Percentiles rank a stretch among this genome's conserved stretches.
These are phyloP conservation scores for Sugiyamaella grinbergsii DNA, from an alignment of 1,139 yeast species.

Conservation along the genomic window DNA sequence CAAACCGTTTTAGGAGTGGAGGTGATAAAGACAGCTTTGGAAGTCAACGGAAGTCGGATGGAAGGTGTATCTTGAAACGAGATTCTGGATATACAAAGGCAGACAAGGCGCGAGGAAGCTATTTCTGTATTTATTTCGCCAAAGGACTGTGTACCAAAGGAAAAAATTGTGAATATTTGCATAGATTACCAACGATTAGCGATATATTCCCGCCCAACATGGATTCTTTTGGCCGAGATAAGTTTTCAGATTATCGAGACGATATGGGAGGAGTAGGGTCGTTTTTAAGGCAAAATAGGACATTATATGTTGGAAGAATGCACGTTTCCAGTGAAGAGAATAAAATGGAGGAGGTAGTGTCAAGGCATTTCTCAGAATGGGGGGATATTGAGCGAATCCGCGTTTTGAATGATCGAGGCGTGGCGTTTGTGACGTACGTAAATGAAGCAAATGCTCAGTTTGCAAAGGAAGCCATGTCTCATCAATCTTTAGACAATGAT, in stretches of 20 bases:
- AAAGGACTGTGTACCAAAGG: slow-evolving; percentile 87
- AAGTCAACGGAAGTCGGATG: slow-evolving; percentile 50
- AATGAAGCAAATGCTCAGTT: slow-evolving; percentile 81
- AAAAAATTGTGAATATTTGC: slow-evolving; percentile 70
- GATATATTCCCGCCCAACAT: slow-evolving; percentile 60
- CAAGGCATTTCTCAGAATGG: slow-evolving; percentile 65
- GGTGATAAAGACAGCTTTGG: slow-evolving; percentile 44
- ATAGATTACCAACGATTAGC: slow-evolving; percentile 64
- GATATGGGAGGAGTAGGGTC: slow-evolving; percentile 97
- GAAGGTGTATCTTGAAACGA: slow-evolving; percentile 56
- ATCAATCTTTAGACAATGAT: slow-evolving; percentile 66
- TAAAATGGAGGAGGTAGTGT: slow-evolving; percentile 49
- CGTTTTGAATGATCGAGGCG: slow-evolving; percentile 61
- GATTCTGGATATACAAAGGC: slow-evolving; percentile 83
- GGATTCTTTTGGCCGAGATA: slow-evolving; percentile 94
- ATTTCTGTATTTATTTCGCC: slow-evolving; percentile 81
- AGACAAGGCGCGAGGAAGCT: slow-evolving; percentile 49
- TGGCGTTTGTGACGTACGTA: slow-evolving; percentile 77
- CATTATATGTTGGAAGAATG: slow-evolving; percentile 77
- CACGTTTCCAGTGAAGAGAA: slow-evolving; percentile 38
- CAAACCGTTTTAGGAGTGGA: slow-evolving; percentile 37
- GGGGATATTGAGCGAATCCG: slow-evolving; percentile 73
- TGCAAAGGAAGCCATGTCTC: slow-evolving; percentile 91
- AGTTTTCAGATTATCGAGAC: slow-evolving; percentile 77
- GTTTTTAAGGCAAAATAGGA: slow-evolving; percentile 66